phyloP scores from a whole-genome alignment of 441 rosid genomes.

The Aquilaria agallochum region DNA sequence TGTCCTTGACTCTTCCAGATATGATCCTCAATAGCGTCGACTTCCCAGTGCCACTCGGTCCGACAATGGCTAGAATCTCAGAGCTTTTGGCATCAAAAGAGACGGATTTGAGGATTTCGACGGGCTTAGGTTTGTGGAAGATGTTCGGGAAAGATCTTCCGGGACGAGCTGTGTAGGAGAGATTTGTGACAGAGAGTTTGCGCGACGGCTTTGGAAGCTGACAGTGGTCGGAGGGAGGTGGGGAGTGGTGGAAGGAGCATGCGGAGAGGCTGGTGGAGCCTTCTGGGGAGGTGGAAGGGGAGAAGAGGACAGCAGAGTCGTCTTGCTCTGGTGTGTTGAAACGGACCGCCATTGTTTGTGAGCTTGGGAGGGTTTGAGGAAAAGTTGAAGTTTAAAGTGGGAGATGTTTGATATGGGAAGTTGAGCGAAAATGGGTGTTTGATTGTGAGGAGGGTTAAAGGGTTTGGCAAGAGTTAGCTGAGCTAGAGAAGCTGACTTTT shows the following conservation, averaged over 20 bases:
- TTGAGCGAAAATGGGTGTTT: too few relatives aligned
- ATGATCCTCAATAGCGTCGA: constrained; percentile 52
- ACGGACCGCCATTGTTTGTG: constrained; percentile 39
- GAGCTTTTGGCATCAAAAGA: constrained; percentile 43
- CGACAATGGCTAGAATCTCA: constrained; percentile 56
- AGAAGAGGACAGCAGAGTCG: constrained; percentile 69
- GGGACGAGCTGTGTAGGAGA: constrained; percentile 56
- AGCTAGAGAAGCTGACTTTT: too few relatives aligned
- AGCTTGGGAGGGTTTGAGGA: neutral
- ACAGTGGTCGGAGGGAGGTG: constrained; percentile 15
- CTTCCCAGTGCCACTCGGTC: constrained; percentile 70
- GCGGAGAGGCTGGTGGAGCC: constrained; percentile 62
- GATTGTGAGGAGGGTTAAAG: too few relatives aligned
- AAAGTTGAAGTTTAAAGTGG: too few relatives aligned
- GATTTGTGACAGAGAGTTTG: constrained; percentile 41
- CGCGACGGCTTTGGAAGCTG: constrained; percentile 14
- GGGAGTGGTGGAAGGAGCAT: constrained; percentile 43
- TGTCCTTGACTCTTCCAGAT: constrained; percentile 49
- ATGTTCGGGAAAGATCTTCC: constrained; percentile 20
- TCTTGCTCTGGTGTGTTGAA: constrained; percentile 49
- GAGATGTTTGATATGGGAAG: too few relatives aligned
- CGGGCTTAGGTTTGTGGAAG: constrained; percentile 39
- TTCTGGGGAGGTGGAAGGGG: constrained; percentile 55
- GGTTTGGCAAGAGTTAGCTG: too few relatives aligned
- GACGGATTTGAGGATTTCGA: constrained; percentile 56